Conservation (phyloP, 83 land plant genomes). For the Picea abies region DNA sequence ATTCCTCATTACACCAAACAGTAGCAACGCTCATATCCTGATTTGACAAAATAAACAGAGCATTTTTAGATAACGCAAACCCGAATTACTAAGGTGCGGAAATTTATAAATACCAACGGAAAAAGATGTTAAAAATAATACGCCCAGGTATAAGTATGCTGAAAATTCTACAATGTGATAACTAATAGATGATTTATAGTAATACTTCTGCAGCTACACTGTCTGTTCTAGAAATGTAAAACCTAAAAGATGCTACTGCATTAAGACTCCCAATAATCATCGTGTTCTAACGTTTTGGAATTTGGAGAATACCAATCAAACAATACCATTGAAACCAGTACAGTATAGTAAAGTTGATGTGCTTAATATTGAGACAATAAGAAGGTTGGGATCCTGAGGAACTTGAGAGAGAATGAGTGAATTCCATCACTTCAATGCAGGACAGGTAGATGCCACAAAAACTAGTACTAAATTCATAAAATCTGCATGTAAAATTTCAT, state of each 20-base stretch:
- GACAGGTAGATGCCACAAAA: neutral
- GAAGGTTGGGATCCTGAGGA: neutral
- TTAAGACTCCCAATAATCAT: neutral
- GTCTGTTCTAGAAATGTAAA: neutral
- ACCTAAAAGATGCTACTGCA: neutral
- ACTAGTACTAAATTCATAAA: neutral
- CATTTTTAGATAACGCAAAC: neutral
- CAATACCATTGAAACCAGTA: too few species aligned
- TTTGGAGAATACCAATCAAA: too few species aligned
- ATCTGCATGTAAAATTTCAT: neutral
- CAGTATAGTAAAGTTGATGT: too few species aligned
- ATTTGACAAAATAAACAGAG: neutral
- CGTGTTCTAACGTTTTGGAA: too few species aligned
- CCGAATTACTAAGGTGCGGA: neutral
- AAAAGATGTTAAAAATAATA: neutral
- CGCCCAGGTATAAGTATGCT: neutral
- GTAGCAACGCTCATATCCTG: constrained; percentile 75
- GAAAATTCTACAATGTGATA: too few species aligned
- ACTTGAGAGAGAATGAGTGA: neutral
- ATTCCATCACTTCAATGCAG: neutral
- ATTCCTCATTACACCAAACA: constrained; percentile 71
- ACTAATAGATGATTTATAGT: too few species aligned
- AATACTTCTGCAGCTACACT: too few species aligned
- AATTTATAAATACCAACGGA: neutral
- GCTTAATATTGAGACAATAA: too few species aligned